Base-by-base conservation (phyloP, 2,329 filamentous ascomycete genomes). In the Ceratocystis albifundus region DNA sequence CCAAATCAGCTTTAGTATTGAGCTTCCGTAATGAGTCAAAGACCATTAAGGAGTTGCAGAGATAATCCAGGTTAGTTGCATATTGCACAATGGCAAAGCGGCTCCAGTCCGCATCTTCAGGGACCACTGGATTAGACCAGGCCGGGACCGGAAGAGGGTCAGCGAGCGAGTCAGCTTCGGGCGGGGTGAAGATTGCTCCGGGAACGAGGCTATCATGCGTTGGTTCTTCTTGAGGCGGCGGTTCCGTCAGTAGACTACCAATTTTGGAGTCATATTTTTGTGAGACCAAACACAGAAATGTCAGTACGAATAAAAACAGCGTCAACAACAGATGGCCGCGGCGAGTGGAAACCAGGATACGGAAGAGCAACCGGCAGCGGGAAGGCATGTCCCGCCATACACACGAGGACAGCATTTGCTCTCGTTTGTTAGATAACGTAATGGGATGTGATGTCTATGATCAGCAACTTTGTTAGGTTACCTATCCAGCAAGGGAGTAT, bases 1-100 rank as follows among this genome's bases (percentile, higher is more conserved):
- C 71, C 1, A 77, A 74, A 15, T 79, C 76, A 2, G 78, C 76
- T 50, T 74, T 76, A 68, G 77, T 80, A 5, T 73, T 71, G 0
- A 80, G 69, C 0, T 74, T 72, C 20, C 76, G 71, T 5, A 82
- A 66, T 1, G 74, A 75, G 67, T 80, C 79, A 64, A 81, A 80
- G 1, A 80, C 72, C 78, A 82, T 80, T 57, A 81, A 73, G 0
- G 79, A 77, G 70, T 80, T 81, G 69, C 80, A 82, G 1, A 82
- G 72, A 66, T 80, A 79, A 0, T 75, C 75, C 44, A 73, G 72
- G n/a, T 77, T 73, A 0, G 80, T 82, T 45, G 77, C 79, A 71
- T 82, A 82, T 70, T 80, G 78, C 0, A 76, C 75, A 68, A 82
- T 81, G 0, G 80, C 80, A 64, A 76, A 80, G 61, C 71, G 72